Base-by-base conservation (phyloP, 257 asterid species). In the Solanum chmielewskii region DNA sequence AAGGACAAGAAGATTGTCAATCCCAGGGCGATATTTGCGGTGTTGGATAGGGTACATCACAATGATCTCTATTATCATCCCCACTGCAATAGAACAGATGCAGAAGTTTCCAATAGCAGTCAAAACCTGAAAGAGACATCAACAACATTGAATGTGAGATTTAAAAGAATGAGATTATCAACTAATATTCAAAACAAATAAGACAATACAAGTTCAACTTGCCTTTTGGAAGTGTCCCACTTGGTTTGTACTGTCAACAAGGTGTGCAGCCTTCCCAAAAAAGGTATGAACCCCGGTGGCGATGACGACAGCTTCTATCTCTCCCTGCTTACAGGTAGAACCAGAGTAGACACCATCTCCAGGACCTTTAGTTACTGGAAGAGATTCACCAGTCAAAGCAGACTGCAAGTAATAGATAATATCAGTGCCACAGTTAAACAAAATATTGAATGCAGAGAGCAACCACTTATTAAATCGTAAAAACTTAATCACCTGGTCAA, bases 251-350 rank as follows among this genome's bases (percentile, higher is more conserved):
- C 93, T 85, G 89, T 97, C 99, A 70, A 97, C 99, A 87, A 97
- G 99, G 88, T 97, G 99, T 2, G 99, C 99, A 75, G 99, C 99
- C 93, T 94, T 97, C 27, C 99, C 98, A 35, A 96, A 96, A 90
- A 97, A 97, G 59, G 99, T 97, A 91, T 97, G 99, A 80, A 97
- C 99, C 88, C 99, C 99, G 18, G 98, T 95, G 33, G 97, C 99
- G 44, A 97, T 95, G 70, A 95, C 99, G 49, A 97, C 77, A 75
- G 98, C 99, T 89, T 97, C 99, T 21, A 97, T 85, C 86, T 95
- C 98, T 86, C 98, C 98, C 89, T 97, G 99, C 89, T 97, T 97
- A 94, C 99, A 97, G 8, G 99, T 97, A 25, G 99, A 97, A 89
- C 99, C 99, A 23, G 99, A 97, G 90, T 97, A 97, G 47, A 97